Evolutionary conservation across 805 yeast genomes (phyloP).

Genomic region (Metschnikowia chrysomelidarum): DNA sequence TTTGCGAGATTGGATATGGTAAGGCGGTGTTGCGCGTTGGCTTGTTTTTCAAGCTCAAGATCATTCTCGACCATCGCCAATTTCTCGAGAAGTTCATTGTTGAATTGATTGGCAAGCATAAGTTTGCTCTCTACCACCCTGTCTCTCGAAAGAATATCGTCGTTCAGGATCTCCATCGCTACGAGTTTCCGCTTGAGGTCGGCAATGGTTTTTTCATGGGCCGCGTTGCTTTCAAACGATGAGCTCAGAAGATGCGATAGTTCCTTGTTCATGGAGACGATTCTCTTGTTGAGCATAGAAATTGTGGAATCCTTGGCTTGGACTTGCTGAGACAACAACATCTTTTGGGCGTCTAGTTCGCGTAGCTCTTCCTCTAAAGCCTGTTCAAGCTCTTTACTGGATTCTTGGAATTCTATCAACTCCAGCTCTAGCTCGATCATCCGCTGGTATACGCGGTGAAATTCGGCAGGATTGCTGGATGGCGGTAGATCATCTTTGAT

Average conservation of each 20-base stretch:
- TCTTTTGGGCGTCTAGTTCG: conserved; percentile 29
- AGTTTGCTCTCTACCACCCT: conserved; percentile 34
- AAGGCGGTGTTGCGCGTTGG: conserved; percentile 16
- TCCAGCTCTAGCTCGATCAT: conserved; percentile 38
- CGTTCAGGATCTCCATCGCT: conserved; percentile 43
- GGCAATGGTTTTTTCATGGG: conserved; percentile 21
- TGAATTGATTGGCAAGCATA: conserved; percentile 34
- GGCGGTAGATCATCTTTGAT: conserved; percentile 2
- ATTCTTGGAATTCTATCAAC: conserved; percentile 41
- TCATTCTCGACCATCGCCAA: conserved; percentile 44
- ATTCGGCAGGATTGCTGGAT: conserved; percentile 5
- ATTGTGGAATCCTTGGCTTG: conserved; percentile 22
- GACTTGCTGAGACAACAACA: conserved; percentile 16
- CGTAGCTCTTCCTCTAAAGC: conserved; percentile 45
- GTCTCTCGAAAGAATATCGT: conserved; percentile 38
- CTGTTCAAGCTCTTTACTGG: conserved; percentile 43
- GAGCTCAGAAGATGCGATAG: conserved; percentile 19
- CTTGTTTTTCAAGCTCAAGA: conserved; percentile 19
- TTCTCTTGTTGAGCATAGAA: conserved; percentile 16
- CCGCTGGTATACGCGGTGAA: conserved; percentile 19
- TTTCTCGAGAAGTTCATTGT: conserved; percentile 42
- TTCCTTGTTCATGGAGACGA: conserved; percentile 21
- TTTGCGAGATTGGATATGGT: conserved; percentile 16
- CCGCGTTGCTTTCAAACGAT: conserved; percentile 12
- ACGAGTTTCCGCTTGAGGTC: conserved; percentile 32